Percentiles rank a stretch among this genome's conserved stretches.
Conservation (phyloP, 192 early-diverging fungal species). For the Coemansia sp. region DNA sequence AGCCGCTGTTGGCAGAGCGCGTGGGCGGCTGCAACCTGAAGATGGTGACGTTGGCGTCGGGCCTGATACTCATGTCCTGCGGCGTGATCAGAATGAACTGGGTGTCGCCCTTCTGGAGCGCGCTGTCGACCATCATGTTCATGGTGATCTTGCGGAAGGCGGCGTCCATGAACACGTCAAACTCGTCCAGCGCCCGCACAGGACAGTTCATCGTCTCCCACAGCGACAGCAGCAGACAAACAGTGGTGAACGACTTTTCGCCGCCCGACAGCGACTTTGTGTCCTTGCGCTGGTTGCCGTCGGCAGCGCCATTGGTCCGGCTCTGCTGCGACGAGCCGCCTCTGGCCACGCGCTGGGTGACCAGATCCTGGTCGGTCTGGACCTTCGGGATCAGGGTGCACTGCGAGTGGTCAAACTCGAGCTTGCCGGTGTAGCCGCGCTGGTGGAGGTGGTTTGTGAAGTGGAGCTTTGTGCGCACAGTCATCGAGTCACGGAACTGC, state of each 20-base stretch:
- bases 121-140: constrained; percentile 85
- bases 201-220: constrained; percentile 93
- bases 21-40: constrained; percentile 57
- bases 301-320: constrained; percentile 7
- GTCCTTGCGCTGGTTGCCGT: constrained; percentile 65
- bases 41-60: constrained; percentile 51
- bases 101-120: constrained; percentile 62
- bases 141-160: constrained; percentile 90
- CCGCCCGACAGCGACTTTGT: constrained; percentile 92
- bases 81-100: constrained; percentile 99
- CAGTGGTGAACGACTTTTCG: constrained; percentile 94
- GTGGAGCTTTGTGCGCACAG: constrained; percentile 67
- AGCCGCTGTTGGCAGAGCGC: constrained; percentile 15
- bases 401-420: constrained; percentile 73
- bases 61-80: constrained; percentile 76
- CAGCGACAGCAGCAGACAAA: constrained; percentile 88
- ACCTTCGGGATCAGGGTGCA: constrained; percentile 66
- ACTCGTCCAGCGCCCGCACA: constrained; percentile 96
- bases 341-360: constrained; percentile 17
- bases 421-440: constrained; percentile 80
- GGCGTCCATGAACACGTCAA: constrained; percentile 99
- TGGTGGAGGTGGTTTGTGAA: constrained; percentile 74
- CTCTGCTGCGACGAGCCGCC: constrained; percentile 11
- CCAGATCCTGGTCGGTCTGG: constrained; percentile 50
- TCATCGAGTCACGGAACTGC: constrained; percentile 72